Evolutionary conservation across 202 grass and related monocot genomes (phyloP).

Genomic region (Alloteropsis angusta): DNA sequence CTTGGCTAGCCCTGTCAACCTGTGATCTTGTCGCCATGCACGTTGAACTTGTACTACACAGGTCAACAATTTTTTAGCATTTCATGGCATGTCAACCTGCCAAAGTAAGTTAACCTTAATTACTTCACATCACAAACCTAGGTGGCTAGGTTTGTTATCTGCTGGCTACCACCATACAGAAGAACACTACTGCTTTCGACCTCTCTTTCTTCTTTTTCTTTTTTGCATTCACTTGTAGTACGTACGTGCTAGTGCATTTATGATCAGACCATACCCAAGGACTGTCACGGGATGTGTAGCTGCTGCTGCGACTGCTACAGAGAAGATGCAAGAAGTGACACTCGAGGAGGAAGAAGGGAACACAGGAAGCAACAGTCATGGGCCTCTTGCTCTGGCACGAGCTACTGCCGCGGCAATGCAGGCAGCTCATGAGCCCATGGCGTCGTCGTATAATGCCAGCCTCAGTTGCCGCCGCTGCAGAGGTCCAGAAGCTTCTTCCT

Average conservation of each 20-base stretch:
- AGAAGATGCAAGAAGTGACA: neutral
- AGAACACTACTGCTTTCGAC: neutral
- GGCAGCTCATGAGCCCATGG: neutral
- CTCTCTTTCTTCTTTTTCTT: neutral
- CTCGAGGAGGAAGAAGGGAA: neutral
- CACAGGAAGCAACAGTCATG: neutral
- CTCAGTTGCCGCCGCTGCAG: conserved; percentile 42
- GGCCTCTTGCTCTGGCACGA: neutral
- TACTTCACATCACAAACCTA: neutral
- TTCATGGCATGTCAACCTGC: neutral
- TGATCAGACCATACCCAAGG: neutral
- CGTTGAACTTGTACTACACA: neutral
- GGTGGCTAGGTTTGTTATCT: neutral
- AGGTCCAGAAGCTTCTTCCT: conserved; percentile 83
- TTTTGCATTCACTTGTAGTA: neutral
- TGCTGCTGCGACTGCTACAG: neutral
- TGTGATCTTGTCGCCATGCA: neutral
- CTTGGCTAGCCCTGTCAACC: neutral
- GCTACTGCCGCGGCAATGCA: conserved; percentile 10
- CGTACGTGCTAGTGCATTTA: conserved; percentile 7
- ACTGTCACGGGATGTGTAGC: neutral
- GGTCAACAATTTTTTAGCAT: neutral
- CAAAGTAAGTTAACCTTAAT: neutral
- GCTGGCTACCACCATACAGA: neutral
- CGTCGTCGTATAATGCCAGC: neutral